Evolutionary conservation across 805 yeast species (phyloP).

Genomic region (Kregervanrija fluxuum): DNA sequence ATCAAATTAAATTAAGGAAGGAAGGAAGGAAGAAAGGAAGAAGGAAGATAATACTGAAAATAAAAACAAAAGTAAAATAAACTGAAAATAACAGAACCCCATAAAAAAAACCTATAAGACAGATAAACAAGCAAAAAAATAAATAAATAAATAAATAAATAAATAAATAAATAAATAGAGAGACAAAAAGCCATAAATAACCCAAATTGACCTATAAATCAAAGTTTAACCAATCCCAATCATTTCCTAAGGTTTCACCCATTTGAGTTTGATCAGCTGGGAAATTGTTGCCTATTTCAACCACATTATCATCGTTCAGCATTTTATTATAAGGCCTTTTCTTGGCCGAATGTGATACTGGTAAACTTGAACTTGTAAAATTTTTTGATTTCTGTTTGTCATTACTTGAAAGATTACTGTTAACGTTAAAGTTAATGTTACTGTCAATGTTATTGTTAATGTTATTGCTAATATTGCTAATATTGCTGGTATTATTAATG

Average conservation of each 20-base stretch:
- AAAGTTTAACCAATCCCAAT: conserved; percentile 33
- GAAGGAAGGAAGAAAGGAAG: too few relatives aligned
- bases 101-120: not conserved
- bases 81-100: not conserved
- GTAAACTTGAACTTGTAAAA: conserved; percentile 1
- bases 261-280: conserved; percentile 20
- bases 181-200: too few relatives aligned
- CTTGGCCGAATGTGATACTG: conserved; percentile 1
- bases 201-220: conserved; percentile 8
- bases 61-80: too few relatives aligned
- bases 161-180: too few relatives aligned
- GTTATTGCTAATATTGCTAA: not conserved
- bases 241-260: conserved; percentile 28
- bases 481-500: not conserved
- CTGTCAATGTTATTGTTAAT: not conserved
- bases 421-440: not conserved
- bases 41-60: too few relatives aligned
- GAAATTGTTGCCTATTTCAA: conserved; percentile 11
- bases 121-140: too few relatives aligned
- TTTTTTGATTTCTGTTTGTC: not conserved
- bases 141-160: too few relatives aligned
- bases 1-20: too few relatives aligned
- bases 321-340: conserved; percentile 5
- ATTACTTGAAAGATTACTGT: conserved; percentile 1
- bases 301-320: conserved; percentile 3